Base-by-base conservation (phyloP, 2,329 filamentous ascomycete species). In the Colletotrichum siamense region DNA sequence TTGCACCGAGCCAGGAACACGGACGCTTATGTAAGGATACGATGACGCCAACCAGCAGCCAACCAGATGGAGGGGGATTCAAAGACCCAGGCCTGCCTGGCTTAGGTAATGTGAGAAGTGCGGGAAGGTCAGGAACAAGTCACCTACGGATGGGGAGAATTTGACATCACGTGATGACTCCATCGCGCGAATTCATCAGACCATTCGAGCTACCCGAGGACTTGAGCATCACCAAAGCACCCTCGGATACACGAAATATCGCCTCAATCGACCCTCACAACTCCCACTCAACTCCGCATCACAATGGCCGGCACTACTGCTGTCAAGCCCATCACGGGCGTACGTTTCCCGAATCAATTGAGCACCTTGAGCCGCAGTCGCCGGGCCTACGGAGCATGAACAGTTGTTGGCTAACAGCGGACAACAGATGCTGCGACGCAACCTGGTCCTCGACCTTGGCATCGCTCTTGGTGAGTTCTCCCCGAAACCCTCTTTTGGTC, bases 361-460 rank as follows among this genome's bases (percentile, higher is more conserved):
- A 52, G 30, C 62, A 13, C n/a, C 28, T 10, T 36, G 71, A 57
- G 66, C 64, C 16, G 15, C 59, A 22, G 39, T 77, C 78, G 78
- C 79, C 72, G 36, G 66, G 55, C 18, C 34, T n/a, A 26, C 34
- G 26, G 64, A 65, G 30, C 12, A 15, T 15, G 49, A 61, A 44
- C 59, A 44, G 63, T 36, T 28, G 76, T 82, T 79, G 73, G 80
- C 77, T 80, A 82, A 85, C 85, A 84, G 86, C 84, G 79, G 78
- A 76, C 77, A 63, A 69, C 18, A 92, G 91, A 92, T 92, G 88
- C 89, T 92, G 84, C 89, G 90, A 85, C 88, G 90, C 84, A 87
- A 87, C 83, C 89, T 92, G 83, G 86, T 92, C 81, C 83, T 88
- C 79, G 91, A 92, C 82, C 86, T 92, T 76, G 81, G 85, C 74